These are phyloP conservation scores for Chloranthus sessilifolius DNA, from an alignment of 164 flowering plant species.

Conservation along the genomic window DNA sequence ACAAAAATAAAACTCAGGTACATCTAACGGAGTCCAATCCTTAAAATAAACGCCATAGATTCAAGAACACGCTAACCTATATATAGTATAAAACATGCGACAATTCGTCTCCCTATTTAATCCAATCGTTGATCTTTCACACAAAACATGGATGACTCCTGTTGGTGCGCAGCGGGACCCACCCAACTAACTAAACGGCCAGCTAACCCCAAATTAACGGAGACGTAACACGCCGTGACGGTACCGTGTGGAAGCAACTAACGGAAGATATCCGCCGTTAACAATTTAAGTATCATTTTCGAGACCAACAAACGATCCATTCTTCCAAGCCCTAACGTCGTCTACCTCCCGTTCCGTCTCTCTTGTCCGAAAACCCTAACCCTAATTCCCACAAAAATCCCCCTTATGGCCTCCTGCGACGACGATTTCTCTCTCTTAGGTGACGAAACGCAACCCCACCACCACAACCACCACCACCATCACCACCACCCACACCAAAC, in stretches of 20 bases:
- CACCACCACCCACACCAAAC: slow-evolving; percentile 15
- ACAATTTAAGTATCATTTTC: slow-evolving; percentile 5
- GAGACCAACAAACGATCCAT: slow-evolving; percentile 11
- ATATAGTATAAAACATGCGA: no score
- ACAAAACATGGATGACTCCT: no score
- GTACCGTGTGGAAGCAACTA: slow-evolving; percentile 15
- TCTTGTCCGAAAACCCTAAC: slow-evolving; percentile 19
- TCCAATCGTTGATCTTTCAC: no score
- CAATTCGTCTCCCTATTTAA: no score
- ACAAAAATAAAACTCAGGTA: no score
- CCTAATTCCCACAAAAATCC: slow-evolving; percentile 4
- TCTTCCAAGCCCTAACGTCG: slow-evolving; percentile 44
- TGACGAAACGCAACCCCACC: slow-evolving; percentile 10
- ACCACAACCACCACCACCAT: slow-evolving; percentile 12
- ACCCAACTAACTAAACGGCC: no score
- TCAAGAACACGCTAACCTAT: no score
- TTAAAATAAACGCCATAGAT: no score
- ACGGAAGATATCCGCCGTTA: slow-evolving; percentile 32
- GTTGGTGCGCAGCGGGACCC: no score
- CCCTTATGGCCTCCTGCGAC: slow-evolving; percentile 34
- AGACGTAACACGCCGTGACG: slow-evolving; percentile 43
- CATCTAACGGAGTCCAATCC: no score
- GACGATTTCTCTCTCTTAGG: slow-evolving; percentile 31
- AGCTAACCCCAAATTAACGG: slow-evolving; percentile 48
- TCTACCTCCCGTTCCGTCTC: slow-evolving; percentile 21